These are phyloP conservation scores for Diospyros kaki DNA, from an alignment of 148 eudicot species.

Conservation along the genomic window DNA sequence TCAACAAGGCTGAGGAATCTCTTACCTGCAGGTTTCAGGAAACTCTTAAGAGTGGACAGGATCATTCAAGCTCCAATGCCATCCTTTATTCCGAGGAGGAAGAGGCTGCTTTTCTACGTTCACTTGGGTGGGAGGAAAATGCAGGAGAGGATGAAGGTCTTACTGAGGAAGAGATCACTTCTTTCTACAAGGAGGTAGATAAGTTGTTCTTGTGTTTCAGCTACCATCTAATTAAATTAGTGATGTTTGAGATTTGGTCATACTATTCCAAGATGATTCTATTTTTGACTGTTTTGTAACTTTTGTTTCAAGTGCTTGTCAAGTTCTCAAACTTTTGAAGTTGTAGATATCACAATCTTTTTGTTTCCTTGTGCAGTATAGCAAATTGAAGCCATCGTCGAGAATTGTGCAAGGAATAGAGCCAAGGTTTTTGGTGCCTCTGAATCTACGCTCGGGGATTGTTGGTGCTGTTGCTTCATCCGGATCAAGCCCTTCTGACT, in stretches of 20 bases:
- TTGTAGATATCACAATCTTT: not conserved
- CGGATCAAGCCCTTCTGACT: conserved; percentile 26
- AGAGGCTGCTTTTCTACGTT: conserved; percentile 46
- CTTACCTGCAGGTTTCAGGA: conserved; percentile 3
- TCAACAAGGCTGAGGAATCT: conserved; percentile 7
- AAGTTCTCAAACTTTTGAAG: not conserved
- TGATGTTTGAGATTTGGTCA: not conserved
- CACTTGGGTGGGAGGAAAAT: conserved; percentile 52
- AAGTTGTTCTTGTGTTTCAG: not conserved
- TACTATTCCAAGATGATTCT: not conserved
- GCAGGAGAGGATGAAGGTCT: conserved; percentile 41
- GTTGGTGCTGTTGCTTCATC: conserved; percentile 21
- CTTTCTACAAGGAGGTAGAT: conserved; percentile 25
- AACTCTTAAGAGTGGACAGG: conserved; percentile 18
- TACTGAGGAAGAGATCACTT: conserved; percentile 49
- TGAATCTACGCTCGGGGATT: conserved; percentile 13
- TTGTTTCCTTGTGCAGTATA: conserved; percentile 24
- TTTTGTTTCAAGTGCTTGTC: not conserved
- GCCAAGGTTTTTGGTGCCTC: conserved; percentile 20
- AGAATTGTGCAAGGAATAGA: conserved; percentile 20
- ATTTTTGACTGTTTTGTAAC: not conserved
- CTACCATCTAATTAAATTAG: not conserved
- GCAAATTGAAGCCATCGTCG: conserved; percentile 26
- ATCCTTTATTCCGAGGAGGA: conserved; percentile 38
- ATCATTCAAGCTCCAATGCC: conserved; percentile 19